Percentiles rank a stretch among this genome's conserved stretches.
phyloP scores from a whole-genome alignment of 2,329 filamentous ascomycete genomes.

The Stylonectria norvegica region DNA sequence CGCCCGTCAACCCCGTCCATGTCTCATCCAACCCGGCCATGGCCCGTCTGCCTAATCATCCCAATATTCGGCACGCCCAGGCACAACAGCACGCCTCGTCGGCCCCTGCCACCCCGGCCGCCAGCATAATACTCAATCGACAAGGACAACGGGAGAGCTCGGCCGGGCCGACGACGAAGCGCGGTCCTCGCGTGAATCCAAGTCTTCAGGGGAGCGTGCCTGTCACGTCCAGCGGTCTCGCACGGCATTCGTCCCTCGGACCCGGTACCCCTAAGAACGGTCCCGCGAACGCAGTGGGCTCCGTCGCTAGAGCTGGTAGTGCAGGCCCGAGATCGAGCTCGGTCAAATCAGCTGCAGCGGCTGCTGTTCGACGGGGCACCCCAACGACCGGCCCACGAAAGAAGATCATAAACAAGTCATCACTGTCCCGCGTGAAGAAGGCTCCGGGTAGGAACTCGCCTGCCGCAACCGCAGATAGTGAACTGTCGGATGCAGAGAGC shows the following conservation, averaged over 20 bases:
- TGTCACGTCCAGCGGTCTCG: slow-evolving; percentile 54
- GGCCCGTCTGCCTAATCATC: slow-evolving; percentile 41
- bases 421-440: slow-evolving; percentile 60
- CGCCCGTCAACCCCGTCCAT: slow-evolving; percentile 25
- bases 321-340: slow-evolving; percentile 53
- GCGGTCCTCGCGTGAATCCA: slow-evolving; percentile 47
- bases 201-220: slow-evolving; percentile 47
- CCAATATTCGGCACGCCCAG: slow-evolving; percentile 49
- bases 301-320: slow-evolving; percentile 51
- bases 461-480: slow-evolving; percentile 60
- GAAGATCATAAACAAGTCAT: slow-evolving; percentile 56
- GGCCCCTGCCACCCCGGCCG: slow-evolving; percentile 58
- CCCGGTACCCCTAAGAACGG: slow-evolving; percentile 57
- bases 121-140: slow-evolving; percentile 56
- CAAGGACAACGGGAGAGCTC: slow-evolving; percentile 59
- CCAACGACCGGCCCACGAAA: slow-evolving; percentile 44
- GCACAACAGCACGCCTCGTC: slow-evolving; percentile 52
- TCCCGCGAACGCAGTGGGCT: slow-evolving; percentile 30
- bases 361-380: slow-evolving; percentile 47
- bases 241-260: slow-evolving; percentile 60
- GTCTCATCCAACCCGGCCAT: slow-evolving; percentile 40
- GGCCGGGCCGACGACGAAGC: slow-evolving; percentile 56
- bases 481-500: slow-evolving; percentile 61
- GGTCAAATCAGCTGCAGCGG: slow-evolving; percentile 41
- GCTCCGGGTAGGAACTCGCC: slow-evolving; percentile 57